These are phyloP conservation scores for Hordeum marinum DNA, from an alignment of 176 grass and related monocot species.

Conservation along the genomic window DNA sequence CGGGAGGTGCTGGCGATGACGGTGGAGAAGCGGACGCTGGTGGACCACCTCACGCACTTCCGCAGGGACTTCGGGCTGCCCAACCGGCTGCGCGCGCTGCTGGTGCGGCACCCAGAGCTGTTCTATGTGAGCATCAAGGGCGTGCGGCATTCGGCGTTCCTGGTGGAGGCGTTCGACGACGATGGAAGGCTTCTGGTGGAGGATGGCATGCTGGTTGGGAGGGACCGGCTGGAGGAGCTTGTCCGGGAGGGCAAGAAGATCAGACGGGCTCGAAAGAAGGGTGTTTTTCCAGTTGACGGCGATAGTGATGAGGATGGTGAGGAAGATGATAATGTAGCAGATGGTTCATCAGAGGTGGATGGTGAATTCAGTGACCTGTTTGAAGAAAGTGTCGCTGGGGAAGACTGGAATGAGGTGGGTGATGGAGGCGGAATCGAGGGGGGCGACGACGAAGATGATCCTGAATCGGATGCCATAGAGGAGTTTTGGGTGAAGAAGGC, in stretches of 20 bases:
- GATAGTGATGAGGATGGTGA: background rate
- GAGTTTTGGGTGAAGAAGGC: slow-evolving; percentile 88
- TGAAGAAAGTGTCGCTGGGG: slow-evolving; percentile 26
- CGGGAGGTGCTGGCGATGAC: slow-evolving; percentile 1
- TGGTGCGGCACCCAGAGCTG: background rate
- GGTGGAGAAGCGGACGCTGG: slow-evolving; percentile 15
- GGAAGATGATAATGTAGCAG: background rate
- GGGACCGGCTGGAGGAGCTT: slow-evolving; percentile 10
- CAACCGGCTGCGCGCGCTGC: slow-evolving; percentile 1
- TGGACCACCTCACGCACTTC: slow-evolving; percentile 15
- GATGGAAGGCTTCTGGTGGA: background rate
- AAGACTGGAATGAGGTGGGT: slow-evolving; percentile 60
- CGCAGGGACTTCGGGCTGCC: slow-evolving; percentile 13
- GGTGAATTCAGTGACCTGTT: background rate
- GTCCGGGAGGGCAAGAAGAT: slow-evolving; percentile 6
- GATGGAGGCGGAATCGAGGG: slow-evolving; percentile 11
- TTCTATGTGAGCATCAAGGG: slow-evolving; percentile 15
- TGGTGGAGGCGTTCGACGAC: background rate
- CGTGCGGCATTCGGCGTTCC: slow-evolving; percentile 2
- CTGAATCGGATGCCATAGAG: slow-evolving; percentile 42
- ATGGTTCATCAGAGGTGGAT: background rate
- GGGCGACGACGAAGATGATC: background rate
- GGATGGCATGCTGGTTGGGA: background rate
- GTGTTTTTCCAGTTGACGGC: background rate
- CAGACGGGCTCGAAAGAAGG: background rate